A percentile compares a stretch with the other conserved stretches of the same genome.
Conservation (phyloP, 345 rosid genomes). For the Turnera subulata region DNA sequence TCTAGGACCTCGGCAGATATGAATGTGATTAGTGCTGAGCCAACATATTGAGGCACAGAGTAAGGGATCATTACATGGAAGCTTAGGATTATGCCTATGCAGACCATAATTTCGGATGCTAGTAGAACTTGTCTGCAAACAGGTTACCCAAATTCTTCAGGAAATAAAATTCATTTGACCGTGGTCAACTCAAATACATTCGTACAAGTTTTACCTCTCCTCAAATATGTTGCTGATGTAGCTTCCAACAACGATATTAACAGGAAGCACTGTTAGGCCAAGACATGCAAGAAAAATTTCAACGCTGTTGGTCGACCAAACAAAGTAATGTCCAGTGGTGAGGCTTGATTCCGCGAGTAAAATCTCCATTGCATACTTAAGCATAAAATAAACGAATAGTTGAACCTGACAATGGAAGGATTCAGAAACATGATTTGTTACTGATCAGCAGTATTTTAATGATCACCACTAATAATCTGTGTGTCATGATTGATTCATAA, state of each 20-base stretch:
- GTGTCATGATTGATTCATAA: too few relatives aligned
- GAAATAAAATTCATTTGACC: too few relatives aligned
- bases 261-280: slow-evolving; percentile 90
- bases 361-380: slow-evolving; percentile 90
- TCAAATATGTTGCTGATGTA: slow-evolving; percentile 96
- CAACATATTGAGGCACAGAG: slow-evolving; percentile 44
- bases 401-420: slow-evolving; percentile 54
- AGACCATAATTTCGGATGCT: slow-evolving; percentile 67
- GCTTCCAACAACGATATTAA: slow-evolving; percentile 80
- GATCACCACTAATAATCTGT: too few relatives aligned
- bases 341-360: slow-evolving; percentile 89
- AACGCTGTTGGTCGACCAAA: slow-evolving; percentile 72
- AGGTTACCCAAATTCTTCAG: too few relatives aligned
- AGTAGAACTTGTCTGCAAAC: slow-evolving; percentile 84
- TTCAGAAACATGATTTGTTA: neutral
- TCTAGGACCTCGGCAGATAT: slow-evolving; percentile 61
- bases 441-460: too few relatives aligned
- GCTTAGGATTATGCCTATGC: slow-evolving; percentile 49
- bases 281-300: slow-evolving; percentile 83
- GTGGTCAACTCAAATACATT: too few relatives aligned
- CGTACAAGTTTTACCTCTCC: too few relatives aligned
- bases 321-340: slow-evolving; percentile 72
- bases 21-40: slow-evolving; percentile 45
- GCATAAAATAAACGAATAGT: slow-evolving; percentile 87
- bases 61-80: slow-evolving; percentile 44